Evolutionary conservation across 371 early-diverging fungal species (phyloP), one percentile per base, ranked within the genome.

Genomic region (Apophysomyces sp.): DNA sequence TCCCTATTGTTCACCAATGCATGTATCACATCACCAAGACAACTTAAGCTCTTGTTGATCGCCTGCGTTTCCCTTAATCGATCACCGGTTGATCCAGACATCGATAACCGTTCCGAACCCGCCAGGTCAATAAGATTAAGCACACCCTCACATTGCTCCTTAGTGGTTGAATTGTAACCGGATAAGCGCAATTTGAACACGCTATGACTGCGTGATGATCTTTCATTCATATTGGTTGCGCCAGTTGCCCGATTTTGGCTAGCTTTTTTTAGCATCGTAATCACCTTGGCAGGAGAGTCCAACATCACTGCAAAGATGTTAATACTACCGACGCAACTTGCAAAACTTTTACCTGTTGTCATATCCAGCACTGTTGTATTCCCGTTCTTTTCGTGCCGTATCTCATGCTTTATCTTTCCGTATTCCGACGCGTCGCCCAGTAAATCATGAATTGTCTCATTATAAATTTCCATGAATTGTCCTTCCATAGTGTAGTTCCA

Each of bases 91-190:
- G 98, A 93, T 9, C 94, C 94, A 0, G 95, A 95, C 58, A 81
- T 72, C 0, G 90, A 84, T 15, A 99, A 76, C 34, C 98, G 80
- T 80, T 99, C 99, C 12, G 93, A 94, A n/a, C 99, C 99, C 11
- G 99, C 99, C 53, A 99, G 72, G 72, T 99, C 99, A 55, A 99
- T 94, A 67, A 99, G 79, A 61, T 94, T 94, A 29, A 99, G 81
- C 12, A 87, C 78, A 3, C 98, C 97, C 16, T 81, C 72, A 15
- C 82, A 81, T 4, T 70, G 69, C 72, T 96, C 95, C 15, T 82
- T 83, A 0, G 92, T 92, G 7, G 83, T 61, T 0, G 76, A 29
- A 72, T 98, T 96, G 29, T 62, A 65, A 30, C 97, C 96, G 3
- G 78, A 69, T 0, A 99, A 67, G 8, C 87, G 83, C 27, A 99